phyloP scores from a whole-genome alignment of 1,284 basidiomycete species.

The Stereum hirsutum region DNA sequence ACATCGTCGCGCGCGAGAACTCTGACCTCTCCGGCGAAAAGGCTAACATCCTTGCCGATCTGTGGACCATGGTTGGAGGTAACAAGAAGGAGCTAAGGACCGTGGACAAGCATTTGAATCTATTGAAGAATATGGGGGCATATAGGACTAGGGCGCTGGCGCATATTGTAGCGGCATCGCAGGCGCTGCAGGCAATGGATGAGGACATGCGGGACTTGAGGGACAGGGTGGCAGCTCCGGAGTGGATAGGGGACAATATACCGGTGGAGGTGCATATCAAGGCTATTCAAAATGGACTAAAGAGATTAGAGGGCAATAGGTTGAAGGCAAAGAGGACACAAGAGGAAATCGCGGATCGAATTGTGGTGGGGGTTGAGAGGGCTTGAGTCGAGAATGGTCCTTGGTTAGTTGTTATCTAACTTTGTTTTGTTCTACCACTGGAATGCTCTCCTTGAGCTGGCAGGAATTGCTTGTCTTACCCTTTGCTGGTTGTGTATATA shows the following conservation, averaged over 20 bases:
- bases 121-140: constrained; percentile 42
- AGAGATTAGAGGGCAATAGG: constrained; percentile 51
- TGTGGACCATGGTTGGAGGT: constrained; percentile 62
- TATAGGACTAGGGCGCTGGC: constrained; percentile 51
- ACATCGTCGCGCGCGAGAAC: constrained; percentile 49
- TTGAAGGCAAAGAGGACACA: constrained; percentile 24
- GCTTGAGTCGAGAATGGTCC: too few species aligned
- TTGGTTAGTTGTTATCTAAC: too few species aligned
- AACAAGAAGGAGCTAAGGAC: constrained; percentile 37
- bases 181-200: constrained; percentile 48
- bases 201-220: constrained; percentile 67
- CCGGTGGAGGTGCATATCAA: constrained; percentile 64
- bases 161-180: constrained; percentile 55
- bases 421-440: too few species aligned
- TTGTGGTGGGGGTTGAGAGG: too few species aligned
- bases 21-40: constrained; percentile 30
- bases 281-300: constrained; percentile 53
- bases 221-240: constrained; percentile 56
- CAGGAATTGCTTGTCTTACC: too few species aligned
- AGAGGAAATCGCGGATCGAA: constrained; percentile 22
- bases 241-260: constrained; percentile 42
- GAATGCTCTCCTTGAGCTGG: too few species aligned
- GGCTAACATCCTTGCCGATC: constrained; percentile 44
- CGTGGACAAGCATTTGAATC: constrained; percentile 35
- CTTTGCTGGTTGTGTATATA: too few species aligned